Evolutionary conservation across 805 yeast species (phyloP).

Genomic region (Saccharomyces kudriavzevii): DNA sequence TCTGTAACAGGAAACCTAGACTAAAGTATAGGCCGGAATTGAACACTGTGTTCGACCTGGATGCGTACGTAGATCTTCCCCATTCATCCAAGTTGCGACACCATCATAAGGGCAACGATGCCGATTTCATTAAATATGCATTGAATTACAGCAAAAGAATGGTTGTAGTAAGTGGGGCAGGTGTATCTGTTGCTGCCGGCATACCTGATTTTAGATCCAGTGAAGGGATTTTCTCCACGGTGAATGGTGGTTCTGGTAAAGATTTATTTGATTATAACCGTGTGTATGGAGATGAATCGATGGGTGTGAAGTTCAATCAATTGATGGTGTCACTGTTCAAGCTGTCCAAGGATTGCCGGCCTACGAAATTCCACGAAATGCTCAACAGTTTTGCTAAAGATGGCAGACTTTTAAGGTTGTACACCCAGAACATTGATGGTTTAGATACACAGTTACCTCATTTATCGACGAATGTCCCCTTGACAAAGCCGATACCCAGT

Average conservation of each 20-base stretch:
- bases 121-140: conserved; percentile 45
- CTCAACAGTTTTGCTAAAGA: conserved; percentile 52
- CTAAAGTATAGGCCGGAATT: conserved; percentile 40
- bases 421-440: conserved; percentile 85
- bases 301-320: conserved; percentile 59
- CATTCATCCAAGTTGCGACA: background rate
- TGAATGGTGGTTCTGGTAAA: conserved; percentile 44
- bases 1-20: conserved; percentile 35
- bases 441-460: conserved; percentile 53
- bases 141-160: conserved; percentile 48
- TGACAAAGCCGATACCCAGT: conserved; percentile 42
- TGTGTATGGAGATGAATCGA: conserved; percentile 56
- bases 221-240: conserved; percentile 60
- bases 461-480: conserved; percentile 44
- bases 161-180: conserved; percentile 78
- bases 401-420: conserved; percentile 60
- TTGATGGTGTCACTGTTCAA: conserved; percentile 59
- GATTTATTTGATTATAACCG: conserved; percentile 67
- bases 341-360: conserved; percentile 47
- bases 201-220: conserved; percentile 83
- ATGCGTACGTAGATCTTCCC: conserved; percentile 9
- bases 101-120: conserved; percentile 15
- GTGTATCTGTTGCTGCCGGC: conserved; percentile 83
- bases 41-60: conserved; percentile 38
- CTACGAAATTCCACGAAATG: conserved; percentile 69